A percentile compares a stretch with the other conserved stretches of the same genome.
Evolutionary conservation across 805 yeast genomes (phyloP).

Genomic region (Hanseniaspora lachancei): DNA sequence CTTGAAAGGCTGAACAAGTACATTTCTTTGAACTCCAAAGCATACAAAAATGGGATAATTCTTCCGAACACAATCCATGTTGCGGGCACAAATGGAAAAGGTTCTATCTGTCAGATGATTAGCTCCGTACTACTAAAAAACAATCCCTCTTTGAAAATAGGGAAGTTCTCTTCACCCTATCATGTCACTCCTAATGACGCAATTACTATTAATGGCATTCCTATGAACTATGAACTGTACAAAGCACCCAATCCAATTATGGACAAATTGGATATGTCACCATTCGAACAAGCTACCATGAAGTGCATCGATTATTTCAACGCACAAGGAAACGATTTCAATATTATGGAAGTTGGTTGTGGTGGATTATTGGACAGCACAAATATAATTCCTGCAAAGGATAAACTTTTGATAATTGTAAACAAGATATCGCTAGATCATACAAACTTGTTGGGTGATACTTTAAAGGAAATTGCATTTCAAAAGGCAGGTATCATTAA

Average conservation of each 20-base stretch:
- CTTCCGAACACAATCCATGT: slow-evolving; percentile 52
- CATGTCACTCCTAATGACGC: slow-evolving; percentile 61
- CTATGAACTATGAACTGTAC: slow-evolving; percentile 40
- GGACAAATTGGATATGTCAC: slow-evolving; percentile 54
- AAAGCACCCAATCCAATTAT: slow-evolving; percentile 31
- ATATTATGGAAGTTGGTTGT: slow-evolving; percentile 85
- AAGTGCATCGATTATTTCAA: slow-evolving; percentile 70
- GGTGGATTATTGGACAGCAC: slow-evolving; percentile 90
- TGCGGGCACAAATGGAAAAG: slow-evolving; percentile 96
- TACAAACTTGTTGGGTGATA: slow-evolving; percentile 57
- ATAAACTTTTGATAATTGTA: slow-evolving; percentile 55
- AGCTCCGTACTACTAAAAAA: slow-evolving; percentile 23
- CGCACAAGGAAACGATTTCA: slow-evolving; percentile 47
- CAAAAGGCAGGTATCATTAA: slow-evolving; percentile 86
- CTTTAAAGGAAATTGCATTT: slow-evolving; percentile 49
- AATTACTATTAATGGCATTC: slow-evolving; percentile 48
- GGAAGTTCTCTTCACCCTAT: slow-evolving; percentile 86
- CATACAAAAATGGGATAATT: slow-evolving; percentile 57
- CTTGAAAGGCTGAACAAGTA: slow-evolving; percentile 38
- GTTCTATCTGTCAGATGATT: slow-evolving; percentile 77
- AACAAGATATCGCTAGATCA: slow-evolving; percentile 84
- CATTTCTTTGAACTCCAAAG: slow-evolving; percentile 19
- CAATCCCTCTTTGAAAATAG: slow-evolving; percentile 31
- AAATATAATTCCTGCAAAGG: slow-evolving; percentile 42
- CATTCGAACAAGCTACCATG: slow-evolving; percentile 76